Evolutionary conservation across 495 filamentous ascomycete genomes (phyloP).

Genomic region (Penicillium canescens): DNA sequence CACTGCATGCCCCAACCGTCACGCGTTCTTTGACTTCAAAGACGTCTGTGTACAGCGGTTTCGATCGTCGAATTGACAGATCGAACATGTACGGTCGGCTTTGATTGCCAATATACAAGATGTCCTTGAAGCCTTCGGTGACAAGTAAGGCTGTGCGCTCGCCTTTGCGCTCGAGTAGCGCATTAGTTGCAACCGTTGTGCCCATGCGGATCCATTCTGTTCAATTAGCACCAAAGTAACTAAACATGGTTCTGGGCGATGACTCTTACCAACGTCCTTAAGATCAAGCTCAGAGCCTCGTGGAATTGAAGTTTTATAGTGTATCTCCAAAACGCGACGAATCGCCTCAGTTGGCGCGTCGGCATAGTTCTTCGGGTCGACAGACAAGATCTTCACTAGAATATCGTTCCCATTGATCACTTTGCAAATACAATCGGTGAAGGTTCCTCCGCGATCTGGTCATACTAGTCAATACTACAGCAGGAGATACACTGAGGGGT

Average conservation of each 20-base stretch:
- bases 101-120: conserved; percentile 18
- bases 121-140: conserved; percentile 19
- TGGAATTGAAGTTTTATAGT: conserved; percentile 5
- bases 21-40: conserved; percentile 21
- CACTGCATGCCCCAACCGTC: conserved; percentile 8
- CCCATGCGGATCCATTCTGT: conserved; percentile 19
- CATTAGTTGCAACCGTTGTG: conserved; percentile 24
- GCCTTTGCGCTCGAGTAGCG: conserved; percentile 22
- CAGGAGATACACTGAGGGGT: not conserved
- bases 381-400: conserved; percentile 15
- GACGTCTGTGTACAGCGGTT: conserved; percentile 12
- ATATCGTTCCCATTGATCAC: conserved; percentile 6
- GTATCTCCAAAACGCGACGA: conserved; percentile 7
- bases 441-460: conserved; percentile 24
- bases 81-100: conserved; percentile 21
- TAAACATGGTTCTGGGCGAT: not conserved
- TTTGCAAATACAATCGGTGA: conserved; percentile 20
- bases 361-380: conserved; percentile 14
- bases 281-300: conserved; percentile 11
- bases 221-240: not conserved
- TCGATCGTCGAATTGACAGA: conserved; percentile 10
- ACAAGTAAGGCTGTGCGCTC: conserved; percentile 12
- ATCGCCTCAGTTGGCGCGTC: conserved; percentile 18
- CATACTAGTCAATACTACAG: not conserved
- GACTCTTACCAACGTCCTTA: conserved; percentile 2